Base-by-base conservation (phyloP, 192 early-diverging fungal genomes). In the Dispira simplex region DNA sequence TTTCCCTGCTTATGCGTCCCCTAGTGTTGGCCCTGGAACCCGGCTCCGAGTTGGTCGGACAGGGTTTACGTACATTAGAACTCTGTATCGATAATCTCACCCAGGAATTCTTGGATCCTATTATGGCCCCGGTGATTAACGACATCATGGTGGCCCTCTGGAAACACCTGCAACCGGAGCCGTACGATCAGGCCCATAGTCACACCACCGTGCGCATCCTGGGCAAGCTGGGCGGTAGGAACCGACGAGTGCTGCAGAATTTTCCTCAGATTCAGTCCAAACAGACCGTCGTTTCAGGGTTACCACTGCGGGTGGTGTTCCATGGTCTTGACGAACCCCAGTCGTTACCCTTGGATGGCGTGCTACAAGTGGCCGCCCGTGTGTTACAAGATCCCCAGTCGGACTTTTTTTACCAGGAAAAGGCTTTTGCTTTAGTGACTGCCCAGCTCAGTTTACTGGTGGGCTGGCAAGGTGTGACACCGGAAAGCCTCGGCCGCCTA, bases 21-120 rank as follows among this genome's bases (percentile, higher is more conserved):
- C 79, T 99, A 11, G 92, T 97, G 1, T 76, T 94, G 59, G 94
- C 97, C 2, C 78, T 99, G 14, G 85, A 91, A 63, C 87, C 90
- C 0, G 88, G 91, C 14, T 83, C 91, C 4, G 95, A 99, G 46
- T 78, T 98, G 5, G 94, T 97, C n/a, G 90, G 84, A 44, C 94
- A 97, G 71, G 92, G 93, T 6, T 73, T 99, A 49, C 80, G 95
- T 43, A 98, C 93, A 6, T 79, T 99, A 26, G 97, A 99, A 77
- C 78, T 98, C 16, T 98, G 94, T 71, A 91, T 98, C 44, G 97
- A 99, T 69, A 98, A 98, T 67, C 74, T 99, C 45, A 97, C 90
- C 0, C 92, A 91, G 45, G 94, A 96, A 56, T 98, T 97, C 65
- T 66, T 99, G 44, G 95, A 99, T 64, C 95, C 93, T 1, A 95